These are phyloP conservation scores for Cyberlindnera bimundalis DNA, from an alignment of 805 yeast species.

Conservation along the genomic window DNA sequence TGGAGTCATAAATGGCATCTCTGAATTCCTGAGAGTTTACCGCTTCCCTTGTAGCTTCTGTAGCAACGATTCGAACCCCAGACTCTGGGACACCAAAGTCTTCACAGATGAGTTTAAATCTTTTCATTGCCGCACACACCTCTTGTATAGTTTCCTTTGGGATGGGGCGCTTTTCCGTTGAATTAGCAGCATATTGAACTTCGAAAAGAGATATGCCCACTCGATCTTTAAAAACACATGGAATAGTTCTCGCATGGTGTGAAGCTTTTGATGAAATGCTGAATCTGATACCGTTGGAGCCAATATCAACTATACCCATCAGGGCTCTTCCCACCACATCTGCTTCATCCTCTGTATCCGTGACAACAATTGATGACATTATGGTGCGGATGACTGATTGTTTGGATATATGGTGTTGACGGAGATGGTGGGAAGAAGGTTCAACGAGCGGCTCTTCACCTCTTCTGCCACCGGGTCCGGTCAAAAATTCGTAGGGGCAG, in stretches of 20 bases:
- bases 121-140: conserved; percentile 57
- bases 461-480: not conserved
- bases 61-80: conserved; percentile 65
- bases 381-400: too few relatives aligned
- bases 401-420: too few relatives aligned
- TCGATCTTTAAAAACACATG: conserved; percentile 73
- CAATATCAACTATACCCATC: conserved; percentile 71
- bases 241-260: conserved; percentile 71
- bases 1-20: conserved; percentile 49
- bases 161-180: conserved; percentile 46
- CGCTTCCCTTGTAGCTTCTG: conserved; percentile 73
- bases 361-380: conserved; percentile 18
- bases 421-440: not conserved
- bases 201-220: conserved; percentile 68
- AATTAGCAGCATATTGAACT: conserved; percentile 44
- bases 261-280: conserved; percentile 67
- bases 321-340: conserved; percentile 55
- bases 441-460: too few relatives aligned
- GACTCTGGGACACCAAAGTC: conserved; percentile 67
- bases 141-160: conserved; percentile 56
- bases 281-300: conserved; percentile 72
- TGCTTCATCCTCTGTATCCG: conserved; percentile 42
- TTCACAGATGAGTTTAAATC: conserved; percentile 66
- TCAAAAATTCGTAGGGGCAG: conserved; percentile 1
- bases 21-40: conserved; percentile 58